Conservation (phyloP, 1,284 basidiomycete genomes). For the Cryptococcus sp. region DNA sequence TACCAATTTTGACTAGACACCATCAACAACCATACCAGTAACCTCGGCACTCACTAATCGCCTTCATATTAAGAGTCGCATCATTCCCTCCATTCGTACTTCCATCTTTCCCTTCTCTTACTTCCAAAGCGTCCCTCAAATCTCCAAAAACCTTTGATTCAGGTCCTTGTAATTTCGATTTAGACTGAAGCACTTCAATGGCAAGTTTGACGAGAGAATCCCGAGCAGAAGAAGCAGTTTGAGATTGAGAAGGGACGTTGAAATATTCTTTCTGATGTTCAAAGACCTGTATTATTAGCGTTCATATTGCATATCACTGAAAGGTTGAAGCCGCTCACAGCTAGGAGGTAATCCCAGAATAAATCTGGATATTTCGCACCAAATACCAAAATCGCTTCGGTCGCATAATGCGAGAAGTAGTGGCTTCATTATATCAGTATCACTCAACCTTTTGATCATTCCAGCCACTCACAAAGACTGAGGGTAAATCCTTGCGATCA, state of each 20-base stretch:
- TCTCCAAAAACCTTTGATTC: conserved; percentile 29
- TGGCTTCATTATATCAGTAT: conserved; percentile 54
- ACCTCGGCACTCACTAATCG: conserved; percentile 16
- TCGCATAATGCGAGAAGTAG: conserved; percentile 63
- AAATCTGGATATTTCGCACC: conserved; percentile 63
- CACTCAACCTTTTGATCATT: neutral
- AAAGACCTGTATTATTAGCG: conserved; percentile 57
- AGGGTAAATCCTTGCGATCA: conserved; percentile 73
- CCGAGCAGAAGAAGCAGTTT: conserved; percentile 69
- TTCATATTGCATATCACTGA: neutral
- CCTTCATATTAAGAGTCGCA: conserved; percentile 35
- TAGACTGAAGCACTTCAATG: conserved; percentile 37
- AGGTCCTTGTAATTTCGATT: conserved; percentile 26
- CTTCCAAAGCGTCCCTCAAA: conserved; percentile 30
- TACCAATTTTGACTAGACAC: conserved; percentile 66
- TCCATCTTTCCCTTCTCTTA: conserved; percentile 14
- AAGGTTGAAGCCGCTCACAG: conserved; percentile 50
- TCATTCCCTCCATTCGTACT: conserved; percentile 50
- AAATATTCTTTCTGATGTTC: conserved; percentile 64
- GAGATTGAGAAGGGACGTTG: conserved; percentile 63
- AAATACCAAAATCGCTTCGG: conserved; percentile 79
- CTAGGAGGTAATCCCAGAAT: conserved; percentile 71
- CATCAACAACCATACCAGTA: conserved; percentile 4
- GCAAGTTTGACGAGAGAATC: conserved; percentile 60
- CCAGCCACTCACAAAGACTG: conserved; percentile 53